Evolutionary conservation across 352 stramenopile genomes (phyloP).

Genomic region (Globisporangium heterothallicum): DNA sequence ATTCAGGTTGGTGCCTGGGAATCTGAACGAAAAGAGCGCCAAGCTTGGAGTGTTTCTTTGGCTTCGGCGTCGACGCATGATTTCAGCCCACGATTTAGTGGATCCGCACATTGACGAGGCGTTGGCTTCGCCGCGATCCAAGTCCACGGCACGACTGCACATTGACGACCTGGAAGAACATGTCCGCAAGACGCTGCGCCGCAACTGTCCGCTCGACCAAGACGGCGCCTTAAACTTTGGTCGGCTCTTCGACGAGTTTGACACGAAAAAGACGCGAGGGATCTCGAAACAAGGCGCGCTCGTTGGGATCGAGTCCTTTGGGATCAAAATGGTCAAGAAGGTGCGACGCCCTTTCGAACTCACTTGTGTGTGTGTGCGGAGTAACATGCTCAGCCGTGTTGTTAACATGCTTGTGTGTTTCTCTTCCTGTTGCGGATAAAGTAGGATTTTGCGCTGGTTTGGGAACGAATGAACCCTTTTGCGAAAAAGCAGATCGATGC

Average conservation of each 20-base stretch:
- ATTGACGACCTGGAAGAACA: slow-evolving; percentile 66
- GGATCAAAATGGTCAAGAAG: slow-evolving; percentile 75
- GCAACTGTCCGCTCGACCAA: slow-evolving; percentile 73
- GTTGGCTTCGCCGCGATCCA: slow-evolving; percentile 34
- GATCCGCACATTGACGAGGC: slow-evolving; percentile 31
- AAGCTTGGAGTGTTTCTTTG: slow-evolving; percentile 65
- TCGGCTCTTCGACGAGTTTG: slow-evolving; percentile 72
- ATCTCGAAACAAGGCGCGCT: slow-evolving; percentile 44
- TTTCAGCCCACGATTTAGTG: slow-evolving; percentile 44
- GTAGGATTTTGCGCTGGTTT: slow-evolving; percentile 59
- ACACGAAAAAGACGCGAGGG: slow-evolving; percentile 52
- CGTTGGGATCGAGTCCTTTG: slow-evolving; percentile 54
- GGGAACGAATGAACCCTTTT: slow-evolving; percentile 67
- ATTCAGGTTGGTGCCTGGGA: slow-evolving; percentile 66
- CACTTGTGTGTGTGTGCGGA: background rate
- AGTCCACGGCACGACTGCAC: slow-evolving; percentile 38
- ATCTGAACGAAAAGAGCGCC: slow-evolving; percentile 59
- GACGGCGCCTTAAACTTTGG: slow-evolving; percentile 70
- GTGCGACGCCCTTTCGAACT: slow-evolving; percentile 16
- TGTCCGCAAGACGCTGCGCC: slow-evolving; percentile 56
- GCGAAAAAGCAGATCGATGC: slow-evolving; percentile 52
- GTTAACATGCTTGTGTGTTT: background rate
- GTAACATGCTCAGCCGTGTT: background rate
- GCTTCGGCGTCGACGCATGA: slow-evolving; percentile 34
- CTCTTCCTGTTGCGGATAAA: background rate